Conservation (phyloP, 2,329 filamentous ascomycete genomes). For the Diatrype stigma region DNA sequence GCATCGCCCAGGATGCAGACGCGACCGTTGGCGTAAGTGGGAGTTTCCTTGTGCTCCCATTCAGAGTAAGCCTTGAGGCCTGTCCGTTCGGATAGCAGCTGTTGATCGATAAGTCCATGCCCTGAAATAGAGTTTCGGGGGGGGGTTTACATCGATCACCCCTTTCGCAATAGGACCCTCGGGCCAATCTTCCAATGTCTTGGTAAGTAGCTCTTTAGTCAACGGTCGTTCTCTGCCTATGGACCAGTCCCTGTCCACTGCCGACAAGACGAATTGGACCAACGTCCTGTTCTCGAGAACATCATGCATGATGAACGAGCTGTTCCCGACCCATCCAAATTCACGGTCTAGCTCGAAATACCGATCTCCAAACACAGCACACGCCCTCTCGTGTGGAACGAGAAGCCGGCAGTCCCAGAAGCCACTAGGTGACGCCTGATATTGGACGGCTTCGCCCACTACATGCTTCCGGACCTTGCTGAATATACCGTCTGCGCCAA, state of each 20-base stretch:
- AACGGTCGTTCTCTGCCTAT: neutral
- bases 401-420: neutral
- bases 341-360: neutral
- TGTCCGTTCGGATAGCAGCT: neutral
- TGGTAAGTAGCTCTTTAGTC: neutral
- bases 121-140: too few species aligned
- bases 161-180: neutral
- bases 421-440: neutral
- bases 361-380: neutral
- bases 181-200: neutral
- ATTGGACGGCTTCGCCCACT: neutral
- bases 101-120: neutral
- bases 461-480: neutral
- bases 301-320: neutral
- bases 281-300: neutral
- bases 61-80: neutral
- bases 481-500: conserved; percentile 3
- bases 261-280: neutral
- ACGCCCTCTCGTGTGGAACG: neutral
- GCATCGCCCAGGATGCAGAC: neutral
- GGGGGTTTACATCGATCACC: neutral
- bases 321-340: neutral
- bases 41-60: neutral
- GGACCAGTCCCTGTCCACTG: neutral
- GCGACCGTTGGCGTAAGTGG: neutral